Evolutionary conservation across 2,329 filamentous ascomycete genomes (phyloP), one percentile per base, ranked within the genome.

Genomic region (Colletotrichum siamense): DNA sequence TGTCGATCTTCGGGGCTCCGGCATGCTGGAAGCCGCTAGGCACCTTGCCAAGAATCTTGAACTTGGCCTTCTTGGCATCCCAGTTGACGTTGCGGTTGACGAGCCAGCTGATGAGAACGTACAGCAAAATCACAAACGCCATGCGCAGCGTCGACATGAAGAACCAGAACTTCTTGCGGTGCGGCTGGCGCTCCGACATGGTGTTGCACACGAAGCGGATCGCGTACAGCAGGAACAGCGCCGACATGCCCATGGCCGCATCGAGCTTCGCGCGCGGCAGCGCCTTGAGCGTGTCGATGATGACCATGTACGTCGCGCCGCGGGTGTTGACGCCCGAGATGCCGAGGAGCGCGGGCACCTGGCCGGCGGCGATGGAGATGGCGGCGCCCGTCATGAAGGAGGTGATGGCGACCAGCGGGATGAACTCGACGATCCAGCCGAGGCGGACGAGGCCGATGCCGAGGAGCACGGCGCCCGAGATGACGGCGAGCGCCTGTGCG

Each of bases 101-200:
- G 10, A 94, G 90, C 78, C 91, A 95, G 84, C 94, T 95, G 82
- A 96, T 94, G 79, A 94, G 87, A 9, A 94, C 95, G 85, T 96
- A 96, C 4, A 97, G 89, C 61, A 96, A 85, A 77, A 97, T 95
- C 79, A 96, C 93, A 81, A 97, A 96, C 2, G 92, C 94, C 6
- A 94, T 95, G 49, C 95, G 92, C 52, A 97, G 89, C 0, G 95
- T 96, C 22, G 92, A 94, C 68, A 93, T 84, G 87, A 96, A 96
- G 86, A 96, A 96, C 88, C 92, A 96, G 1, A 91, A 80, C 89
- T 95, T 95, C 74, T 91, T 89, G 68, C 89, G 89, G 4, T 89
- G 85, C 4, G 95, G 94, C 79, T 94, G 89, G 82, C 90, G 92
- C 85, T 90, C 92, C n/a, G 93, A 93, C 80, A 92, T 87, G 77